Conservation (phyloP, 2,329 filamentous ascomycete species). For the Aspergillus piperis region DNA sequence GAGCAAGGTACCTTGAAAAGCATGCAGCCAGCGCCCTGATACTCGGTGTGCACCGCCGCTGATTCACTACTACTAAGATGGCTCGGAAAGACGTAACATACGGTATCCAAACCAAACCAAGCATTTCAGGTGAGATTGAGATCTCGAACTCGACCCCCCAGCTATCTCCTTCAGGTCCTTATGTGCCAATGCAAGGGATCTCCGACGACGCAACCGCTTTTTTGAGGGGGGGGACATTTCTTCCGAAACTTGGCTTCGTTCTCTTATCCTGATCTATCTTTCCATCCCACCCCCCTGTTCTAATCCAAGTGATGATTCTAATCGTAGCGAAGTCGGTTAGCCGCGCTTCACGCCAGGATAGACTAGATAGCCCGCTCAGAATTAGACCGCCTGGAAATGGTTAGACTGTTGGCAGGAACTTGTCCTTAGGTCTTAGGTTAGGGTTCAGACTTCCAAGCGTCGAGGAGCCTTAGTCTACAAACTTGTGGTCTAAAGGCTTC, state of each 20-base stretch:
- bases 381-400: background rate
- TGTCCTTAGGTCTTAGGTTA: slow-evolving; percentile 11
- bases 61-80: background rate
- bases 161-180: background rate
- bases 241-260: background rate
- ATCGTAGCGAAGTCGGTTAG: background rate
- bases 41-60: slow-evolving; percentile 1
- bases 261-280: background rate
- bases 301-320: background rate
- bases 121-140: slow-evolving; percentile 7
- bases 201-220: background rate
- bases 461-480: background rate
- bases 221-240: background rate
- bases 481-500: slow-evolving; percentile 18
- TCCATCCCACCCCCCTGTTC: background rate
- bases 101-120: slow-evolving; percentile 5
- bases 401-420: background rate
- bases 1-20: slow-evolving; percentile 1
- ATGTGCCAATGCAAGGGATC: slow-evolving; percentile 5
- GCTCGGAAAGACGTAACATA: background rate
- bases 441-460: slow-evolving; percentile 13
- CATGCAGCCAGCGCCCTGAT: slow-evolving; percentile 6
- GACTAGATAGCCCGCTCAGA: background rate
- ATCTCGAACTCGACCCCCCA: slow-evolving; percentile 1
- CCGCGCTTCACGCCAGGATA: slow-evolving; percentile 7